These are phyloP conservation scores for Lithocarpus polystachyus DNA, from an alignment of 306 rosid species.

Conservation along the genomic window DNA sequence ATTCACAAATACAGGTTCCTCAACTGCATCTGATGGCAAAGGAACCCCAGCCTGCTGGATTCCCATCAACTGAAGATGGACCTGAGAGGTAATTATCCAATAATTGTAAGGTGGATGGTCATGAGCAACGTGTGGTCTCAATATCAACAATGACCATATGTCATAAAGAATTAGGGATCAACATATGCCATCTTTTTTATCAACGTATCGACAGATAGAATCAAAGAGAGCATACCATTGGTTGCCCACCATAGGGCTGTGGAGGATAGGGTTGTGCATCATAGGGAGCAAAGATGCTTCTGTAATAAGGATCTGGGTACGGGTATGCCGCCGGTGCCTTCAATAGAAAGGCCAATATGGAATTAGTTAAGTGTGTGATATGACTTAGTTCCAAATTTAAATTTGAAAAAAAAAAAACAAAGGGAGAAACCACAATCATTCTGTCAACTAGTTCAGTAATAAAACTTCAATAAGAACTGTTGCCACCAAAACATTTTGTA, in stretches of 20 bases:
- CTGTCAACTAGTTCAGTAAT: slow-evolving; percentile 5
- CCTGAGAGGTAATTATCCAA: slow-evolving; percentile 44
- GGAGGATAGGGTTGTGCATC: slow-evolving; percentile 78
- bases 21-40: slow-evolving; percentile 85
- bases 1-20: slow-evolving; percentile 93
- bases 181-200: background rate
- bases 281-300: slow-evolving; percentile 95
- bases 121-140: slow-evolving; percentile 1
- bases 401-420: background rate
- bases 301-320: slow-evolving; percentile 88
- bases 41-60: slow-evolving; percentile 96
- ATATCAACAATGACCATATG: background rate
- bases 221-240: slow-evolving; percentile 56
- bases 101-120: background rate
- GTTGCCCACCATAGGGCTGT: slow-evolving; percentile 83
- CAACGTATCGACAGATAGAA: background rate
- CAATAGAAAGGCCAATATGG: slow-evolving; percentile 24
- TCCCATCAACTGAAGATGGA: slow-evolving; percentile 93
- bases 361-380: slow-evolving; percentile 19
- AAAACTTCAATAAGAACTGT: background rate
- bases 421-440: slow-evolving; percentile 6
- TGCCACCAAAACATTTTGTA: background rate
- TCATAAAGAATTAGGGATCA: background rate
- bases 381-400: background rate
- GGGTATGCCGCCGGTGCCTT: slow-evolving; percentile 84